These are phyloP conservation scores for Kalmusia sp. DNA, from an alignment of 2,329 filamentous ascomycete species.

Conservation along the genomic window DNA sequence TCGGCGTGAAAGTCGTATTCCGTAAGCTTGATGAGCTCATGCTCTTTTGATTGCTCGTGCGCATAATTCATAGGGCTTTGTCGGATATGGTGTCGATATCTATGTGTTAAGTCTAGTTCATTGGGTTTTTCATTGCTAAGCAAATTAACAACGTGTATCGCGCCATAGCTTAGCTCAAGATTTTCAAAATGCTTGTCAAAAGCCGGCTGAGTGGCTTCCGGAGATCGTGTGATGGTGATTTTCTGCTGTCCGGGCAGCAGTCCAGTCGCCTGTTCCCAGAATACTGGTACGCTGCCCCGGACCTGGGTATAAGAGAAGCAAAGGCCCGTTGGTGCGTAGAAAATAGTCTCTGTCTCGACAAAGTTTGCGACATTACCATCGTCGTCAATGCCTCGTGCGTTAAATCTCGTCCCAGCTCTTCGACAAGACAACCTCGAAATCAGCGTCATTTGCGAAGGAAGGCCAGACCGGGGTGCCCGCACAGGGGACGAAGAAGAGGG, in stretches of 20 bases:
- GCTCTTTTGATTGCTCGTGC: slow-evolving; percentile 65
- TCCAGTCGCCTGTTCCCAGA: slow-evolving; percentile 94
- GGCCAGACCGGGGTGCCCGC: slow-evolving; percentile 68
- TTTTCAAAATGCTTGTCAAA: slow-evolving; percentile 94
- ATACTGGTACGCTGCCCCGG: slow-evolving; percentile 90
- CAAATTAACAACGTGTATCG: slow-evolving; percentile 90
- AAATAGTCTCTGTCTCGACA: slow-evolving; percentile 95
- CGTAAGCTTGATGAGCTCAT: slow-evolving; percentile 78
- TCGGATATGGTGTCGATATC: slow-evolving; percentile 79
- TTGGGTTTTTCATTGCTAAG: slow-evolving; percentile 88
- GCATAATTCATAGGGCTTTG: slow-evolving; percentile 74
- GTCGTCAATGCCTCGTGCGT: slow-evolving; percentile 96
- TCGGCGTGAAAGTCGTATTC: slow-evolving; percentile 98
- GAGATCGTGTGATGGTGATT: slow-evolving; percentile 86
- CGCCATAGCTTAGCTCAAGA: slow-evolving; percentile 86
- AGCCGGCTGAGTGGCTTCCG: slow-evolving; percentile 89
- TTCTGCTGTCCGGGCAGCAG: slow-evolving; percentile 93
- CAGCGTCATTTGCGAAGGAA: slow-evolving; percentile 84
- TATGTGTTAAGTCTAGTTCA: slow-evolving; percentile 81
- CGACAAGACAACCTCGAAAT: slow-evolving; percentile 91
- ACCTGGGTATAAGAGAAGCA: slow-evolving; percentile 95
- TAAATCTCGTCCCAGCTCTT: slow-evolving; percentile 93
- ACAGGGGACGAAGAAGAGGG: slow-evolving; percentile 78
- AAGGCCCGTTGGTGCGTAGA: slow-evolving; percentile 78
- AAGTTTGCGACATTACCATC: slow-evolving; percentile 98